Conservation (phyloP, 129 eudicot species). For the Flaveria brownii region DNA sequence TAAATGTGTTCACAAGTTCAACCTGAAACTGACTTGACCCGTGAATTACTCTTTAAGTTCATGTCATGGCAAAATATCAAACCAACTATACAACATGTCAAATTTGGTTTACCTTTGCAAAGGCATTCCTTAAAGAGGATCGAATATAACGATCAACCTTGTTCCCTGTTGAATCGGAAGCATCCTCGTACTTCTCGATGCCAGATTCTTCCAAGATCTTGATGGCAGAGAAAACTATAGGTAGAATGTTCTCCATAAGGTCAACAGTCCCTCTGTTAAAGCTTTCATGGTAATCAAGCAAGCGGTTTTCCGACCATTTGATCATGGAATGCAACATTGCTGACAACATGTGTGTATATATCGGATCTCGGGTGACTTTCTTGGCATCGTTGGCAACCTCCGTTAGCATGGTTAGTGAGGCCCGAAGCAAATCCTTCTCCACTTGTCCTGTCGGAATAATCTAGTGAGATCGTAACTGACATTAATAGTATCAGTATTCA, state of each 20-base stretch:
- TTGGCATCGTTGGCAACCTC: slow-evolving; percentile 85
- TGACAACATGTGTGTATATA: slow-evolving; percentile 56
- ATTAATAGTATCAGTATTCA: not conserved
- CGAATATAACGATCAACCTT: slow-evolving; percentile 72
- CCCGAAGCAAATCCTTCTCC: slow-evolving; percentile 73
- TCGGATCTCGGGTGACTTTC: slow-evolving; percentile 56
- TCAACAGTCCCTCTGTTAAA: slow-evolving; percentile 43
- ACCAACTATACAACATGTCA: not conserved
- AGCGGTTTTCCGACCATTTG: slow-evolving; percentile 61
- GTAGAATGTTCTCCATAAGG: slow-evolving; percentile 65
- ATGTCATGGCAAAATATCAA: not conserved
- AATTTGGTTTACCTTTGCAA: slow-evolving; percentile 52
- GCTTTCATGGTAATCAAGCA: slow-evolving; percentile 64
- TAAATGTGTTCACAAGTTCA: not conserved
- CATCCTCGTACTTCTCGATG: slow-evolving; percentile 36
- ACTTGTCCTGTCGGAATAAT: slow-evolving; percentile 42
- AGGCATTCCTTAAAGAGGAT: slow-evolving; percentile 66
- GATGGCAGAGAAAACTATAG: slow-evolving; percentile 54
- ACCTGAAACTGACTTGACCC: not conserved
- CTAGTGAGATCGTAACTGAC: not conserved
- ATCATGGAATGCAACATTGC: slow-evolving; percentile 51
- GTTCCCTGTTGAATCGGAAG: slow-evolving; percentile 50
- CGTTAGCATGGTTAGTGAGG: slow-evolving; percentile 62
- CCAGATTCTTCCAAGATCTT: slow-evolving; percentile 61
- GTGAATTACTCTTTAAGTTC: not conserved